A percentile compares a stretch with the other conserved stretches of the same genome.
phyloP scores from a whole-genome alignment of 371 early-diverging fungal genomes.

The Mucor sp. region DNA sequence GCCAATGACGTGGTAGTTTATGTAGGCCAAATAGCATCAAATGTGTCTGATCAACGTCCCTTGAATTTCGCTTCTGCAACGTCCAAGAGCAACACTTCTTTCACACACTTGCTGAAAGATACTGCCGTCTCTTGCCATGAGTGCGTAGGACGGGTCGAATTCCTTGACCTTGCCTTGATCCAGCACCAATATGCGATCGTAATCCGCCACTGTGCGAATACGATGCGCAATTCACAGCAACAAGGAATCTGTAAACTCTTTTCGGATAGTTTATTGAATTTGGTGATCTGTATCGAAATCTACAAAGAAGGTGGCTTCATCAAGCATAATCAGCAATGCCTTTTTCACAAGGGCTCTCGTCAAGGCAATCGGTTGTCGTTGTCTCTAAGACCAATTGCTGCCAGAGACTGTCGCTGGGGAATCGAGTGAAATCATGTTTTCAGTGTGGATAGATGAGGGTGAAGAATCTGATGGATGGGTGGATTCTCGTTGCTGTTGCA shows the following conservation, averaged over 20 bases:
- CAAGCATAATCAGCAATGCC: constrained; percentile 78
- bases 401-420: constrained; percentile 72
- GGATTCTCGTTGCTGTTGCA: background rate
- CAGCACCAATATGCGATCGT: constrained; percentile 83
- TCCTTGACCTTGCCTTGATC: constrained; percentile 82
- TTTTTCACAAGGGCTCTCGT: constrained; percentile 83
- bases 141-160: constrained; percentile 64
- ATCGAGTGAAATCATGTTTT: constrained; percentile 59
- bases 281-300: constrained; percentile 77
- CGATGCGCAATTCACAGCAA: constrained; percentile 82
- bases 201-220: constrained; percentile 89
- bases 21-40: no score
- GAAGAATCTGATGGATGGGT: background rate
- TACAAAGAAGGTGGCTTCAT: constrained; percentile 85
- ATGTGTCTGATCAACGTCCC: background rate
- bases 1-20: no score
- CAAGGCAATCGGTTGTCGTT: constrained; percentile 86
- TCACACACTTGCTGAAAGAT: constrained; percentile 69
- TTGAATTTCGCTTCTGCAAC: constrained; percentile 33
- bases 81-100: constrained; percentile 60
- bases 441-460: background rate
- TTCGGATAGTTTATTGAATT: constrained; percentile 82
- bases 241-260: constrained; percentile 65
- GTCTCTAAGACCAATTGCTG: constrained; percentile 83
- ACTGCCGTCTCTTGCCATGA: constrained; percentile 59